Conservation (phyloP, 78 protist species). For the Diacronema lutheri region DNA sequence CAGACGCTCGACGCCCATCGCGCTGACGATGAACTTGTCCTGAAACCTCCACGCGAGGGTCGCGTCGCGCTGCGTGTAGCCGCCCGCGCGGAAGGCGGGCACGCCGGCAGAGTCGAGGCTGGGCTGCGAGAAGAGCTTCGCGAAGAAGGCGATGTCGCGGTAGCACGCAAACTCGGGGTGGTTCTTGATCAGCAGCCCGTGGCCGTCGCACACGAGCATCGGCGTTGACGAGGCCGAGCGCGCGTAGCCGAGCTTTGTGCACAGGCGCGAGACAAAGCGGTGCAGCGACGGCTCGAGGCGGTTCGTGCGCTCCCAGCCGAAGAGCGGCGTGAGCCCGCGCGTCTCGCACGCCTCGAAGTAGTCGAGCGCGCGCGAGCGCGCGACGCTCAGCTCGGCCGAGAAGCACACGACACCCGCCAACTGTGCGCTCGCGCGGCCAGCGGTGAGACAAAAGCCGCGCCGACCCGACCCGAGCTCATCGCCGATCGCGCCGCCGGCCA, state of each 20-base stretch:
- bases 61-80: neutral
- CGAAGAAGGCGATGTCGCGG: conserved; percentile 46
- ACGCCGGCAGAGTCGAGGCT: neutral
- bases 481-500: conserved; percentile 3
- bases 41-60: neutral
- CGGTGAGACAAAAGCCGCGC: neutral
- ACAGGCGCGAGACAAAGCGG: neutral
- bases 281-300: neutral
- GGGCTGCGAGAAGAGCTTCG: conserved; percentile 31
- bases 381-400: conserved; percentile 49
- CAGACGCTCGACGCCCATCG: neutral
- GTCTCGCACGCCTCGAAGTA: conserved; percentile 35
- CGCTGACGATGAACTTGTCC: neutral
- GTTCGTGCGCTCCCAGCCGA: conserved; percentile 12
- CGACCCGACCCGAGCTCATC: neutral
- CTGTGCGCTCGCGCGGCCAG: conserved; percentile 37
- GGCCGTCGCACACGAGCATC: neutral
- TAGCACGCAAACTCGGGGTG: conserved; percentile 37
- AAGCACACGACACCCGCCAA: conserved; percentile 17
- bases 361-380: conserved; percentile 59
- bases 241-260: neutral
- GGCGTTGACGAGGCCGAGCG: neutral
- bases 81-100: neutral
- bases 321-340: neutral
- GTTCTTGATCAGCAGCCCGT: conserved; percentile 19